phyloP scores from a whole-genome alignment of 2,329 filamentous ascomycete genomes.

The Colletotrichum caudatum region DNA sequence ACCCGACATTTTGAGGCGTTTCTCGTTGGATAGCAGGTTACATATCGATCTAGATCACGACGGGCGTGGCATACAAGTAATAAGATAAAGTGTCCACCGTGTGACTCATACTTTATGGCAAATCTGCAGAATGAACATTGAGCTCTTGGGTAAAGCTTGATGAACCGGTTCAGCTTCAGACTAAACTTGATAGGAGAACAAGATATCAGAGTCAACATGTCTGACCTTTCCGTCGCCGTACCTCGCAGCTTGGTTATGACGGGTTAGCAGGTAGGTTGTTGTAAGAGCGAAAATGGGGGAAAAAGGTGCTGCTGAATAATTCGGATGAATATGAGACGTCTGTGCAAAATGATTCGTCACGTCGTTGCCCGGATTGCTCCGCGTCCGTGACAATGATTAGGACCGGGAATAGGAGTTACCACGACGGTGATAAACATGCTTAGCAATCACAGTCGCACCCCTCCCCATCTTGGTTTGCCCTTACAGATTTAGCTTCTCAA shows the following conservation, averaged over 20 bases:
- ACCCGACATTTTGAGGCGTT: too few relatives aligned
- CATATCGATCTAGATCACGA: not conserved
- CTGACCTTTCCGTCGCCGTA: not conserved
- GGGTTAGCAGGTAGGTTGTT: not conserved
- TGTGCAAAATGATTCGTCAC: too few relatives aligned
- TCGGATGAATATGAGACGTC: too few relatives aligned
- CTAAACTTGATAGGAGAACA: not conserved
- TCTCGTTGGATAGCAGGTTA: not conserved
- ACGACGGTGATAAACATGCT: constrained; percentile 1
- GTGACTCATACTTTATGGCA: too few relatives aligned
- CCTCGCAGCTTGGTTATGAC: not conserved
- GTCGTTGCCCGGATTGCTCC: too few relatives aligned
- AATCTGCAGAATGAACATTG: not conserved
- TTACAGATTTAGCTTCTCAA: too few relatives aligned
- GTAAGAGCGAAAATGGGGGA: not conserved
- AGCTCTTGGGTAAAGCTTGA: not conserved
- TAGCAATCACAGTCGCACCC: not conserved
- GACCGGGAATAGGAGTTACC: not conserved
- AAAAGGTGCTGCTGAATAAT: too few relatives aligned
- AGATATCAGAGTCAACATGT: not conserved
- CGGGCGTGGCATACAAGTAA: not conserved
- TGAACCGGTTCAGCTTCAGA: not conserved
- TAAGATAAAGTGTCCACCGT: not conserved
- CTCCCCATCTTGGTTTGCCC: too few relatives aligned
- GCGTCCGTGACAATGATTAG: too few relatives aligned